Base-by-base conservation (phyloP, 805 yeast genomes). In the Blastobotrys peoriensis region DNA sequence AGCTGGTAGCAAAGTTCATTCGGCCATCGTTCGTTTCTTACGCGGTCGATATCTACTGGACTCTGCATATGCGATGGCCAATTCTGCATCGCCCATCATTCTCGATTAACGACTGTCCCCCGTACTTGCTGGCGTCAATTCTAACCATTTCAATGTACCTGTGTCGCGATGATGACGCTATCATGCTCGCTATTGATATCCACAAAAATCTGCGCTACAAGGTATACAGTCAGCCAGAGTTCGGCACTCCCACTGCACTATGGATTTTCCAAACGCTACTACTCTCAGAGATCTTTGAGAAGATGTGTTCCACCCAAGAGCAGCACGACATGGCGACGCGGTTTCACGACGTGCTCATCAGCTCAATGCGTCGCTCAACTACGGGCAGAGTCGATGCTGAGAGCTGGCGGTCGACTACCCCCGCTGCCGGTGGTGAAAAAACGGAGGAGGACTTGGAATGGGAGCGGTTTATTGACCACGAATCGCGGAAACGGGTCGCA, bases 251-350 rank as follows among this genome's bases (percentile, higher is more conserved):
- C 0, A 81, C 87, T 0, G 73, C 73, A 48, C 66, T 83, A 4
- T 86, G 89, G 83, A 75, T 87, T 6, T 70, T 87, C 41, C 96
- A 87, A 61, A 71, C 86, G 53, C 68, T 86, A 50, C 62, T 83
- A 44, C 60, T 87, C 51, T 61, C 88, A 15, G 95, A 86, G 57
- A 79, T 81, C 64, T 81, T 79, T 58, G 96, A 86, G 59, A 83
- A 86, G 44, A 74, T 53, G 52, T 38, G 53, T 18, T 48, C 53
- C 36, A 54, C 56, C 10, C 52, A 45, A 19, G 55, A 48, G 33
- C 59, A 55, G 47, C 59, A 55, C 28, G 55, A 55, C 23, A 46
- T 55, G 53, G 56, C 59, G 5, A 46, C 47, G 4, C 33, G 53
- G 16, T 55, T 55, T 36, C 53, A 55, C 41, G 48, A 49, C 17